Percentiles rank a stretch among this genome's conserved stretches.
These are phyloP conservation scores for Prunella vulgaris DNA, from an alignment of 257 asterid genomes.

Conservation along the genomic window DNA sequence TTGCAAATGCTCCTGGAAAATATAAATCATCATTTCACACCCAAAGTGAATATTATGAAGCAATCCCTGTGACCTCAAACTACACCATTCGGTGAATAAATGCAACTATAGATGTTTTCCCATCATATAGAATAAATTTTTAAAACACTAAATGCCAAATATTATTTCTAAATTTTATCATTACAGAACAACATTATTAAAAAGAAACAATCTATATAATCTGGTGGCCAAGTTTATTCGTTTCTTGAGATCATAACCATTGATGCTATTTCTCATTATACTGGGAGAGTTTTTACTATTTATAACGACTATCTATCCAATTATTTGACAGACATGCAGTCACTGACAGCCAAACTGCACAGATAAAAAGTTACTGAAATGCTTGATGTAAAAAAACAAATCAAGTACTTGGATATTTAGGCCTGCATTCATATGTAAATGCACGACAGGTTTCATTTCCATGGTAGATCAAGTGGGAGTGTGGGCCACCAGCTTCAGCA, in stretches of 20 bases:
- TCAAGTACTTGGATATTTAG: neutral
- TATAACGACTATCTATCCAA: neutral
- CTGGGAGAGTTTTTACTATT: neutral
- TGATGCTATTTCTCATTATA: neutral
- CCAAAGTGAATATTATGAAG: constrained; percentile 9
- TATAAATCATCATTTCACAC: constrained; percentile 14
- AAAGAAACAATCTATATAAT: neutral
- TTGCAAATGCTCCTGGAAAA: constrained; percentile 85
- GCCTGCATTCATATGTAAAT: neutral
- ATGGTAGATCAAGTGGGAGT: constrained; percentile 3
- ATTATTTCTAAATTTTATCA: neutral
- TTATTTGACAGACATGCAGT: neutral
- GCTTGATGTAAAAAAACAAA: neutral
- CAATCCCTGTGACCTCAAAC: constrained; percentile 15
- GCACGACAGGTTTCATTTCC: constrained; percentile 4
- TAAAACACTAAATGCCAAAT: constrained; percentile 1
- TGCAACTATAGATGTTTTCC: constrained; percentile 1
- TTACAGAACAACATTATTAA: neutral
- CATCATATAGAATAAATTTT: constrained; percentile 4
- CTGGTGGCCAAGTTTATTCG: neutral
- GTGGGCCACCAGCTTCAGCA: neutral
- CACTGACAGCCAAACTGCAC: neutral
- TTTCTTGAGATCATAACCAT: constrained; percentile 5
- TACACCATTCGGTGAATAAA: neutral
- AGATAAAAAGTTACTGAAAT: constrained; percentile 7